Percentiles rank a stretch among this genome's conserved stretches.
Evolutionary conservation across 2,329 filamentous ascomycete species (phyloP).

Genomic region (Colletotrichum sp.): DNA sequence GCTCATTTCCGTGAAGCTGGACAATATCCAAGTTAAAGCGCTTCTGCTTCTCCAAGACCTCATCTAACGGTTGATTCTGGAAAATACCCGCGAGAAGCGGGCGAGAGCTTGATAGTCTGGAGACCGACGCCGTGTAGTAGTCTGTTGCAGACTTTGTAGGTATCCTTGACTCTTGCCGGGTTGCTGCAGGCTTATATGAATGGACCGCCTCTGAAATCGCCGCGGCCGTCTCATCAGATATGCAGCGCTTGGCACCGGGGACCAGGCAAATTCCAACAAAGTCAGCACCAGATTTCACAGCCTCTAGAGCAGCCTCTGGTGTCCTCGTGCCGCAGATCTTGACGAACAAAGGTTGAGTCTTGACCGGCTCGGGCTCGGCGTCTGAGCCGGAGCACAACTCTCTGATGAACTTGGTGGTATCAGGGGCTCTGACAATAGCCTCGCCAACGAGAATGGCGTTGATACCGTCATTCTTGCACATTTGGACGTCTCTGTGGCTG

Average conservation of each 20-base stretch:
- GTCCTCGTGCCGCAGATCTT: slow-evolving; percentile 96
- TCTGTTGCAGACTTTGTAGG: slow-evolving; percentile 50
- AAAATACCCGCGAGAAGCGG: slow-evolving; percentile 93
- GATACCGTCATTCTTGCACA: slow-evolving; percentile 87
- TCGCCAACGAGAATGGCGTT: slow-evolving; percentile 94
- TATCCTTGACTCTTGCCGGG: slow-evolving; percentile 30
- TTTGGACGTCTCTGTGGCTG: slow-evolving; percentile 82
- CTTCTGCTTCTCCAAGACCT: slow-evolving; percentile 79
- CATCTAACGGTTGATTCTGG: slow-evolving; percentile 83
- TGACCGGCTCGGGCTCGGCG: slow-evolving; percentile 35
- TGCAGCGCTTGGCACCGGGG: slow-evolving; percentile 77
- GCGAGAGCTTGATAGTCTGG: slow-evolving; percentile 56
- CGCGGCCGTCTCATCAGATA: slow-evolving; percentile 77
- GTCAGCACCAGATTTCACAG: slow-evolving; percentile 87
- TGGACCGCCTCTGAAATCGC: slow-evolving; percentile 83
- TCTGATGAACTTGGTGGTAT: slow-evolving; percentile 82
- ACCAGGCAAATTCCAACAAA: slow-evolving; percentile 93
- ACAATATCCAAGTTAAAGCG: slow-evolving; percentile 83
- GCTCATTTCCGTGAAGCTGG: slow-evolving; percentile 91
- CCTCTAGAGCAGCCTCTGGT: slow-evolving; percentile 77
- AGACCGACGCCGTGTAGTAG: slow-evolving; percentile 69
- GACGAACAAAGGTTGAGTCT: slow-evolving; percentile 64
- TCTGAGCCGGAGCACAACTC: slow-evolving; percentile 73
- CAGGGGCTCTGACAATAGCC: slow-evolving; percentile 88
- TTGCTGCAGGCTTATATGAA: slow-evolving; percentile 57